Evolutionary conservation across 371 early-diverging fungal genomes (phyloP).

Genomic region (Mucor ambiguus): DNA sequence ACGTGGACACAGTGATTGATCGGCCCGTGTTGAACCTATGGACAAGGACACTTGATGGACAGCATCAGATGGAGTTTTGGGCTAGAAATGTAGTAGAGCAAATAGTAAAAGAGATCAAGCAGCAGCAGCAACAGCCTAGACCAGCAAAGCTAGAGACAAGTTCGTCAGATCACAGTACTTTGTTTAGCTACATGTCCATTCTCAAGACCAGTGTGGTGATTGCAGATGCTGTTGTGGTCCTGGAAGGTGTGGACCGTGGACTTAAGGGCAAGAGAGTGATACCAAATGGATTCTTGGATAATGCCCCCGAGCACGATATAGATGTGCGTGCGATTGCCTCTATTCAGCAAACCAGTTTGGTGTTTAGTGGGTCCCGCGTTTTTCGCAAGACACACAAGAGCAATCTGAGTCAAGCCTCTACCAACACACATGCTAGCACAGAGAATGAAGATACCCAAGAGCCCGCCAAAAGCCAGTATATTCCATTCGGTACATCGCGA

Average conservation of each 20-base stretch:
- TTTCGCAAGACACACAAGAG: neutral
- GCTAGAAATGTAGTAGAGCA: slow-evolving; percentile 9
- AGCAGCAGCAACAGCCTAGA: neutral
- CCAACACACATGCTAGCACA: neutral
- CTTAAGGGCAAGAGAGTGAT: slow-evolving; percentile 27
- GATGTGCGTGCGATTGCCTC: neutral
- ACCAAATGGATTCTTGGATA: slow-evolving; percentile 41
- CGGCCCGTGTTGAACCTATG: slow-evolving; percentile 26
- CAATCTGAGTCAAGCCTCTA: slow-evolving; percentile 4
- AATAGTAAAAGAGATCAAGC: neutral
- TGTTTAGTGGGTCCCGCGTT: slow-evolving; percentile 30
- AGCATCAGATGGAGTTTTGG: slow-evolving; percentile 30
- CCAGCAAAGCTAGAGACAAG: neutral
- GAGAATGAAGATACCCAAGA: neutral
- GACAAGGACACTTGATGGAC: slow-evolving; percentile 2
- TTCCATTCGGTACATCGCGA: slow-evolving; percentile 15
- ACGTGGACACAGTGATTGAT: slow-evolving; percentile 17
- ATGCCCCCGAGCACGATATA: slow-evolving; percentile 40
- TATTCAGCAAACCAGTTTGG: slow-evolving; percentile 22
- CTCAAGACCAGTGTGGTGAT: slow-evolving; percentile 10
- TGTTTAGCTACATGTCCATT: slow-evolving; percentile 6
- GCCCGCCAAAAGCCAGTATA: neutral
- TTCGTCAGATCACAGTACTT: neutral
- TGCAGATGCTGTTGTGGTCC: slow-evolving; percentile 10
- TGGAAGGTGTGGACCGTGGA: slow-evolving; percentile 38